Conservation (phyloP, 305 asterid genomes). For the Plantago lanceolata region DNA sequence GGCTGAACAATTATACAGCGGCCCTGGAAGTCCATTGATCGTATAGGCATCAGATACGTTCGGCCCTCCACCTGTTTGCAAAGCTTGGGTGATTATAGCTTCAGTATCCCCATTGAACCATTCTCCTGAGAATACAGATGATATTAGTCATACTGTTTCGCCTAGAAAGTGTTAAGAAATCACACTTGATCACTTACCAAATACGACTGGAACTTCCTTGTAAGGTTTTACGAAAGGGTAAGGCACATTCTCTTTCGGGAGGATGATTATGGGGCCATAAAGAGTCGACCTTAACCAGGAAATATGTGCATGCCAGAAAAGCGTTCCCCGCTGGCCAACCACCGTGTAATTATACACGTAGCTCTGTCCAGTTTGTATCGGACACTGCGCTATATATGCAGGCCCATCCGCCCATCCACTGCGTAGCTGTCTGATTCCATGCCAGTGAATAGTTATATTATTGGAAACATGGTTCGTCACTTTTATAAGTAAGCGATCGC, state of each 20-base stretch:
- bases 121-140: conserved; percentile 39
- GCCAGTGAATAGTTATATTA: conserved; percentile 53
- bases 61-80: conserved; percentile 54
- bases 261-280: conserved; percentile 54
- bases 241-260: conserved; percentile 34
- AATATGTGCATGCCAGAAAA: conserved; percentile 57
- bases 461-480: conserved; percentile 38
- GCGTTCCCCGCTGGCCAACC: conserved; percentile 54
- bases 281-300: conserved; percentile 61
- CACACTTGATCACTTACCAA: conserved; percentile 31
- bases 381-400: conserved; percentile 60
- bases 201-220: conserved; percentile 50
- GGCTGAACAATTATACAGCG: conserved; percentile 49
- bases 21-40: conserved; percentile 59
- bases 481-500: conserved; percentile 38
- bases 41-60: conserved; percentile 61
- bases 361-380: conserved; percentile 55
- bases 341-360: conserved; percentile 58
- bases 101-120: conserved; percentile 57
- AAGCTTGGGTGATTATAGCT: conserved; percentile 53
- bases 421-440: conserved; percentile 52
- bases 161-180: background rate
- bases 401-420: conserved; percentile 76
- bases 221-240: conserved; percentile 56
- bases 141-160: background rate